Evolutionary conservation across 169 alveolate genomes (phyloP).

Genomic region (Plasmodium relictum): DNA sequence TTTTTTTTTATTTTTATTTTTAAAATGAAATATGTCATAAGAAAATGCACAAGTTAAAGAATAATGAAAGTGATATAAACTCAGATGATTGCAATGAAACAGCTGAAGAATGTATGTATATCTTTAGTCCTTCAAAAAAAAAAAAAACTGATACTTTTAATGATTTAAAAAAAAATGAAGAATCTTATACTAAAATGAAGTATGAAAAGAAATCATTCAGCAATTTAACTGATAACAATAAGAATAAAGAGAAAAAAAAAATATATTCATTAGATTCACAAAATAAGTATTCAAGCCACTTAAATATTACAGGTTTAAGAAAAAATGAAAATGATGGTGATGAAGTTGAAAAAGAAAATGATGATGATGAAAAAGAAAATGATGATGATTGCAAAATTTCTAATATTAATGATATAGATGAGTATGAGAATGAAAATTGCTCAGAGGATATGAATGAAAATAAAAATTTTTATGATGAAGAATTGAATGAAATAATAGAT

Average conservation of each 20-base stretch:
- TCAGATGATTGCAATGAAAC: slow-evolving; percentile 75
- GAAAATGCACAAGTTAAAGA: slow-evolving; percentile 49
- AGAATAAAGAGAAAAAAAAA: not conserved
- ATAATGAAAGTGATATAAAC: slow-evolving; percentile 63
- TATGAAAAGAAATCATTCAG: not conserved
- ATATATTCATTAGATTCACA: not conserved
- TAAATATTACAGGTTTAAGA: slow-evolving; percentile 18
- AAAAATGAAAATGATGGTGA: slow-evolving; percentile 25
- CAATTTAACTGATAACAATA: not conserved
- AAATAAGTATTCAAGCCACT: not conserved
- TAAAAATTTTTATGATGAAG: slow-evolving; percentile 38
- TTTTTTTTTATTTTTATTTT: not conserved
- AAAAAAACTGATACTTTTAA: not conserved
- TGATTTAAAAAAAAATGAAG: not conserved
- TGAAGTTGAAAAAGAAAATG: not conserved
- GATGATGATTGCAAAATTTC: slow-evolving; percentile 1
- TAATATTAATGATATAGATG: not conserved
- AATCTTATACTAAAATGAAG: not conserved
- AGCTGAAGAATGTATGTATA: slow-evolving; percentile 66
- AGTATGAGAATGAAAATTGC: slow-evolving; percentile 6
- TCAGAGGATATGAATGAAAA: not conserved
- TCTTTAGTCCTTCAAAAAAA: slow-evolving; percentile 56
- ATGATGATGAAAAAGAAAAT: slow-evolving; percentile 15
- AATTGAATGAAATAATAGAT: slow-evolving; percentile 63
- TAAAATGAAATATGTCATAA: not conserved